These are phyloP conservation scores for Cordyceps sp. DNA, from an alignment of 2,329 filamentous ascomycete genomes.

Conservation along the genomic window DNA sequence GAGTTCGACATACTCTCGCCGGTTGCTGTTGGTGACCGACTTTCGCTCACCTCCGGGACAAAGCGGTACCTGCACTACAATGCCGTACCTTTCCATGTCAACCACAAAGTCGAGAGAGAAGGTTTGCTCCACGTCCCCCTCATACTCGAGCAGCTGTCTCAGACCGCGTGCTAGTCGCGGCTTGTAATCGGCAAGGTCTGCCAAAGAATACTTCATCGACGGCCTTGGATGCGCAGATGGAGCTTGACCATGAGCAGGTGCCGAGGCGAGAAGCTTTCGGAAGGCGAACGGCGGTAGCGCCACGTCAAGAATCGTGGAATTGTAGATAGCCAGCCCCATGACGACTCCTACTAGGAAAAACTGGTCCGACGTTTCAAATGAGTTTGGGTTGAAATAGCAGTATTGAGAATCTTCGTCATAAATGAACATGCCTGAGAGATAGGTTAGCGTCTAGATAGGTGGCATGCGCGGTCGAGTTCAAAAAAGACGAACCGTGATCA, in stretches of 20 bases:
- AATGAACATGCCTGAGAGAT: conserved; percentile 69
- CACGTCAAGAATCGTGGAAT: conserved; percentile 82
- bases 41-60: conserved; percentile 56
- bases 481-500: conserved; percentile 66
- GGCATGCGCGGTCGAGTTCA: no score
- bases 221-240: conserved; percentile 39
- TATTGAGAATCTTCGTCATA: conserved; percentile 83
- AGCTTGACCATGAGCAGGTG: conserved; percentile 41
- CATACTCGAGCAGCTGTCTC: conserved; percentile 60
- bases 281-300: conserved; percentile 81
- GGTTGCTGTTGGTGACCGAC: conserved; percentile 69
- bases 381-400: conserved; percentile 86
- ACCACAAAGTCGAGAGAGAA: conserved; percentile 74
- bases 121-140: conserved; percentile 65
- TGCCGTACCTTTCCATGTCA: conserved; percentile 62
- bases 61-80: conserved; percentile 48
- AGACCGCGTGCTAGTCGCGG: conserved; percentile 63
- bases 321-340: conserved; percentile 82
- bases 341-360: conserved; percentile 83
- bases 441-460: no score
- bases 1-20: conserved; percentile 71
- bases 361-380: conserved; percentile 81
- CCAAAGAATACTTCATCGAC: conserved; percentile 56
- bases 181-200: conserved; percentile 70
- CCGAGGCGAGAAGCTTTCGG: conserved; percentile 66